Percentiles rank a stretch among this genome's conserved stretches.
Evolutionary conservation across 371 early-diverging fungal genomes (phyloP).

Genomic region (Chytridiales sp.): DNA sequence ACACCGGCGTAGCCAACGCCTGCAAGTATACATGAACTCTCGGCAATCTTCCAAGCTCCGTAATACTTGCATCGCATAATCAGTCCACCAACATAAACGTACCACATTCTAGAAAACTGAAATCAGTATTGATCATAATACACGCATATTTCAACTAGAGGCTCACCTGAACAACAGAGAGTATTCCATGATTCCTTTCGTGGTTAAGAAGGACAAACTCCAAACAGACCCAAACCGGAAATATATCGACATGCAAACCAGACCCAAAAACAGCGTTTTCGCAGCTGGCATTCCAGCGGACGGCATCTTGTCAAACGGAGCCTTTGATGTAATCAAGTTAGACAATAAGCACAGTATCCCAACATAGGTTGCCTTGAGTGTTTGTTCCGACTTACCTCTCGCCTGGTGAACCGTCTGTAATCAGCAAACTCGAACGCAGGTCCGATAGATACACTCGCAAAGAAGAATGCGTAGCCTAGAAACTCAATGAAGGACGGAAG

Average conservation of each 20-base stretch:
- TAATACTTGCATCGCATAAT: slow-evolving; percentile 79
- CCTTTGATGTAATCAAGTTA: not conserved
- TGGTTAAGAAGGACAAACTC: not conserved
- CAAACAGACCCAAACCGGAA: slow-evolving; percentile 13
- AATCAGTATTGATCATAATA: not conserved
- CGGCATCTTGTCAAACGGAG: slow-evolving; percentile 28
- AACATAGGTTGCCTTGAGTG: too few relatives aligned
- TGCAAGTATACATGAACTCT: slow-evolving; percentile 77
- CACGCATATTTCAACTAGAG: too few relatives aligned
- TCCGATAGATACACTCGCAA: slow-evolving; percentile 79
- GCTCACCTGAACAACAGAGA: slow-evolving; percentile 7
- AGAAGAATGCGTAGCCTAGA: slow-evolving; percentile 85
- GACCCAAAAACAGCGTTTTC: slow-evolving; percentile 17
- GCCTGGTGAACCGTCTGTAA: slow-evolving; percentile 27
- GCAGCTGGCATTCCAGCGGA: slow-evolving; percentile 20
- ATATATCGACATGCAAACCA: slow-evolving; percentile 1
- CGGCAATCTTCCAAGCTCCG: slow-evolving; percentile 79
- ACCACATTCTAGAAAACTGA: slow-evolving; percentile 44
- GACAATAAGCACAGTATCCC: too few relatives aligned
- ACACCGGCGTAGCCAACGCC: slow-evolving; percentile 83
- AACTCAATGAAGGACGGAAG: slow-evolving; percentile 70
- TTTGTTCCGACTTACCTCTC: slow-evolving; percentile 23
- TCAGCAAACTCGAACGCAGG: slow-evolving; percentile 71
- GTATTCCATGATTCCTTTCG: not conserved
- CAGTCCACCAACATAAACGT: slow-evolving; percentile 64